Base-by-base conservation (phyloP, 2,329 filamentous ascomycete genomes). In the Teratosphaeria nubilosa region DNA sequence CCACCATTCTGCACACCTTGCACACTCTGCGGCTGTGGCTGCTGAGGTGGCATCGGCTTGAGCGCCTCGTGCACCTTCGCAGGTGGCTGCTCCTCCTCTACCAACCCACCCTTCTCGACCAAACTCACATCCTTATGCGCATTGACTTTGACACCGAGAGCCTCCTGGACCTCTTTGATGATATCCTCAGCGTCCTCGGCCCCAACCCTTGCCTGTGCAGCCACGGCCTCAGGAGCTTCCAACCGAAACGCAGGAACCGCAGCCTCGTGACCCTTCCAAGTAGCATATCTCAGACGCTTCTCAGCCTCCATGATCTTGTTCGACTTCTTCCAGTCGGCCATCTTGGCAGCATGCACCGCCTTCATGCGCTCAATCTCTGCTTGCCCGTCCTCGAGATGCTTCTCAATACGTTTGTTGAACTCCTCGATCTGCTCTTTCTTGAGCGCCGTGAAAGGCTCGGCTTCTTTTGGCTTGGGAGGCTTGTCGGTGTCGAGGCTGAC, bases 291-390 rank as follows among this genome's bases (percentile, higher is more conserved):
- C 57, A 97, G 77, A 59, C 88, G 84, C 65, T 86, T 82, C 73
- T 96, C 92, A 1, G 90, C 87, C 58, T 83, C 79, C 65, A 84
- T 86, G 54, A 95, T 78, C 0, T 85, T 74, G 7, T 87, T 86
- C 56, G 84, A 85, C 57, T 84, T 86, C 57, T 83, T 82, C 71
- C 86, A 86, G 65, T 96, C 82, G 63, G 86, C 86, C 75, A 97
- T 82, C 58, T 86, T 82, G 67, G 84, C 84, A 2, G 84, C 85
- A 71, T 99, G 92, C 30, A 87, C 83, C 34, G 82, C 82, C 73
- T 90, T 90, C 82, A 97, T 86, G 65, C 84, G 85, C 65, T 91
- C 87, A 57, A 97, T 90, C 67, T 97, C 91, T 0, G 83, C 83
- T 60, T 88, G 84, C 55, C 89, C 87, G 30, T 87, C 82, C 9